Percentiles rank a stretch among this genome's conserved stretches.
Evolutionary conservation across 2,329 filamentous ascomycete species (phyloP).

Genomic region (Ascochyta lentis): DNA sequence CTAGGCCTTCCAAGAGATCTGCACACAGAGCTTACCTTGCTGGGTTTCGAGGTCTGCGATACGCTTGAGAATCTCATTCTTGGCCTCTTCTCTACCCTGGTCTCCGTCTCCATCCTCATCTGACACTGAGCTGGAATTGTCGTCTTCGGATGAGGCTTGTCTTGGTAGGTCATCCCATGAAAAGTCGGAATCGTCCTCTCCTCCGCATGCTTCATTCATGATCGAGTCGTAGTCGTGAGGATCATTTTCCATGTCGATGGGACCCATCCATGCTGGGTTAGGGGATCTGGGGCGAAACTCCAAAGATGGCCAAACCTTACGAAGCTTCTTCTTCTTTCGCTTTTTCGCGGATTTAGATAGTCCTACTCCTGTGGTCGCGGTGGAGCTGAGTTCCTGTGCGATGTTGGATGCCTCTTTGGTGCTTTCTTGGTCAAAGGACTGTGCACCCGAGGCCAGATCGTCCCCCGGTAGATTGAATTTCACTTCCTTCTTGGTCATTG

Average conservation of each 20-base stretch:
- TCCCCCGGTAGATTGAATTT: conserved; percentile 5
- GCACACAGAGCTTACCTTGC: not conserved
- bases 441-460: conserved; percentile 6
- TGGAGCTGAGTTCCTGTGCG: conserved; percentile 12
- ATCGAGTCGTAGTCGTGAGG: conserved; percentile 6
- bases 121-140: not conserved
- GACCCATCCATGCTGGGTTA: conserved; percentile 13
- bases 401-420: not conserved
- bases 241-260: conserved; percentile 8
- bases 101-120: not conserved
- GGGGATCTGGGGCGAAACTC: conserved; percentile 7
- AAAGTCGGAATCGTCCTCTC: conserved; percentile 12
- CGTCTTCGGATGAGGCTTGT: not conserved
- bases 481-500: conserved; percentile 25
- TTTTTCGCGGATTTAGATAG: conserved; percentile 30
- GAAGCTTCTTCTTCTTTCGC: conserved; percentile 34
- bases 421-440: conserved; percentile 13
- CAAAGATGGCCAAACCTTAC: conserved; percentile 6
- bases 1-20: not conserved
- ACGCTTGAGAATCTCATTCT: not conserved
- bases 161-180: conserved; percentile 12
- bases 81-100: not conserved
- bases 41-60: not conserved
- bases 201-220: conserved; percentile 5
- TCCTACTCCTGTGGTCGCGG: not conserved